Conservation (phyloP, 331 rosid genomes). For the Rosa hybrid region DNA sequence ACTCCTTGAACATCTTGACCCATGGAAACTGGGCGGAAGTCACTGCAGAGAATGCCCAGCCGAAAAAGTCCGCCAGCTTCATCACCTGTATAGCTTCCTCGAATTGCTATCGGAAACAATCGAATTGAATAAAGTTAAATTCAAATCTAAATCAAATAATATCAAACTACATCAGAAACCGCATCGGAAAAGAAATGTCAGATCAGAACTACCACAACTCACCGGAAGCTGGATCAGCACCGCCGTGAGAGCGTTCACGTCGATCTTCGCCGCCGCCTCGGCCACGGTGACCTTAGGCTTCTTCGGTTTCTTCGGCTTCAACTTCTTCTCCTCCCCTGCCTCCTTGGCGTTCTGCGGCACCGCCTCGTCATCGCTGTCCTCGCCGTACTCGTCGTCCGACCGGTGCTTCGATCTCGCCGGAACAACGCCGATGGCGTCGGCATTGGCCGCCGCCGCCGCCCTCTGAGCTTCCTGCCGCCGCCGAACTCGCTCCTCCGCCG, state of each 20-base stretch:
- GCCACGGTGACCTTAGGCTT: conserved; percentile 55
- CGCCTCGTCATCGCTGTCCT: conserved; percentile 36
- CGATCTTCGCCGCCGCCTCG: conserved; percentile 55
- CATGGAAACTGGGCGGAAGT: conserved; percentile 89
- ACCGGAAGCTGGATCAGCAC: conserved; percentile 34
- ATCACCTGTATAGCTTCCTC: conserved; percentile 64
- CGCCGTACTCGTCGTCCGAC: conserved; percentile 44
- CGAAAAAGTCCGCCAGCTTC: conserved; percentile 84
- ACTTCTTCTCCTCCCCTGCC: conserved; percentile 36
- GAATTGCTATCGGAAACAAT: conserved; percentile 41
- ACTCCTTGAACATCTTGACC: conserved; percentile 74
- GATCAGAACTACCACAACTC: conserved; percentile 28
- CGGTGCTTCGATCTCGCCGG: conserved; percentile 44
- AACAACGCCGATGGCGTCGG: conserved; percentile 11
- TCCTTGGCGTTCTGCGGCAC: conserved; percentile 33
- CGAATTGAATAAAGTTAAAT: not conserved
- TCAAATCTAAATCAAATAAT: conserved; percentile 14
- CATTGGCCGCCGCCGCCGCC: conserved; percentile 21
- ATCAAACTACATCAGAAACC: conserved; percentile 3
- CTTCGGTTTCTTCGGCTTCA: conserved; percentile 46
- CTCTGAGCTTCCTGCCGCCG: conserved; percentile 43
- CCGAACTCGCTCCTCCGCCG: conserved; percentile 48
- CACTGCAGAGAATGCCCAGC: conserved; percentile 70
- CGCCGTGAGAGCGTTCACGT: conserved; percentile 34
- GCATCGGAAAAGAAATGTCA: not conserved